Evolutionary conservation across 2,329 filamentous ascomycete genomes (phyloP).

Genomic region (Trichophyton simii): DNA sequence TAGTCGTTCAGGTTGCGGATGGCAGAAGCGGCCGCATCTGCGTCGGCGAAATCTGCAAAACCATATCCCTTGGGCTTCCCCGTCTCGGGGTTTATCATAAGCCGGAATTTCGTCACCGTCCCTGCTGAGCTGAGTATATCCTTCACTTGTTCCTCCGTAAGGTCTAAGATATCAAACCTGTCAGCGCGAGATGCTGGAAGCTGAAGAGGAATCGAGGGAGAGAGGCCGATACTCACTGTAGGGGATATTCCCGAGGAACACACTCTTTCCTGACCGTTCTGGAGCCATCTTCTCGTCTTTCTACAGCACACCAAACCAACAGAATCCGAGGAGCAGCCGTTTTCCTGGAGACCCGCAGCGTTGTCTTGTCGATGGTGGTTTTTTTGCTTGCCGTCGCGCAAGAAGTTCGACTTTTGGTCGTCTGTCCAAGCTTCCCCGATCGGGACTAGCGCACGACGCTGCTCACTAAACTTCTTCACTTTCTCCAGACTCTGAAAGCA

Average conservation of each 20-base stretch:
- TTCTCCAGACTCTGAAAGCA: slow-evolving; percentile 12
- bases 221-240: slow-evolving; percentile 51
- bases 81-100: slow-evolving; percentile 92
- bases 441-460: slow-evolving; percentile 7
- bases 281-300: slow-evolving; percentile 27
- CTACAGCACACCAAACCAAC: background rate
- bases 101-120: slow-evolving; percentile 78
- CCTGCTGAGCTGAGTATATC: slow-evolving; percentile 87
- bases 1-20: slow-evolving; percentile 92
- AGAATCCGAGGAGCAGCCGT: background rate
- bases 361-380: background rate
- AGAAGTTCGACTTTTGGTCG: background rate
- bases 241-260: slow-evolving; percentile 49
- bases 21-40: slow-evolving; percentile 81
- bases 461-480: slow-evolving; percentile 2
- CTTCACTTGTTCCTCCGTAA: slow-evolving; percentile 90
- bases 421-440: slow-evolving; percentile 5
- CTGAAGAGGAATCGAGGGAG: slow-evolving; percentile 24
- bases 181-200: slow-evolving; percentile 42
- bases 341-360: background rate
- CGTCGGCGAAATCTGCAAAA: slow-evolving; percentile 89
- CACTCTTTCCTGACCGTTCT: slow-evolving; percentile 33
- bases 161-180: slow-evolving; percentile 43
- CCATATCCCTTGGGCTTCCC: slow-evolving; percentile 92
- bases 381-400: background rate